Evolutionary conservation across 192 early-diverging fungal genomes (phyloP), one percentile per base, ranked within the genome.

Genomic region (Backusella sp.): DNA sequence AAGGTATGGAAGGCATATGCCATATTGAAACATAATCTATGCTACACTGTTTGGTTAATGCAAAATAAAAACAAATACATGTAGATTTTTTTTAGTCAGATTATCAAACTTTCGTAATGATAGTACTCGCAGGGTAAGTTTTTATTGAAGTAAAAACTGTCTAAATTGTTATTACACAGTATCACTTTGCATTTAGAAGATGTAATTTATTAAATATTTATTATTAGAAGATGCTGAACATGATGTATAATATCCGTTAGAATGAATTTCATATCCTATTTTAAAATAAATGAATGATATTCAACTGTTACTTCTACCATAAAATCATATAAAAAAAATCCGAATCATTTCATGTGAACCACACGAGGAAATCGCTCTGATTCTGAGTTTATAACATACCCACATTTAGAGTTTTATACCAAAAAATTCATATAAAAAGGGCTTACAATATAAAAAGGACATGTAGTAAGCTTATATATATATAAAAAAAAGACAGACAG

Each of bases 91-190:
- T 49, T 49, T 62, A 62, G 56, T 62, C 56, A 62, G 56, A 62
- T 62, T 62, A 62, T 62, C 21, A 62, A 62, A 28, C 9, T 62
- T 62, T 62, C 56, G 56, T 62, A 62, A 62, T 62, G 56, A 62
- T 62, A 62, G 56, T 62, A 62, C 9, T 62, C 23, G 26, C 8
- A 28, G 23, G n/a, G 56, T 62, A 28, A 28, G n/a, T 28, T 19
- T 49, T 49, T 49, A 49, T 12, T 59, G 5, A 62, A 62, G 26
- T 8, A 26, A 62, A 62, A 62, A 28, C 23, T 28, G 26, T 62
- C 23, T 28, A 62, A 62, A 62, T 23, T 11, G 28, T 12, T 9
- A 62, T 62, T 62, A 62, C 23, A 62, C 56, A 8, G 23, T 62
- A 26, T 62, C 56, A 62, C 23, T 62, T 62, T 62, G 26, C 14